Percentiles rank a stretch among this genome's conserved stretches.
Evolutionary conservation across 73 alveolate species (phyloP).

Genomic region (Diophrys sp.): DNA sequence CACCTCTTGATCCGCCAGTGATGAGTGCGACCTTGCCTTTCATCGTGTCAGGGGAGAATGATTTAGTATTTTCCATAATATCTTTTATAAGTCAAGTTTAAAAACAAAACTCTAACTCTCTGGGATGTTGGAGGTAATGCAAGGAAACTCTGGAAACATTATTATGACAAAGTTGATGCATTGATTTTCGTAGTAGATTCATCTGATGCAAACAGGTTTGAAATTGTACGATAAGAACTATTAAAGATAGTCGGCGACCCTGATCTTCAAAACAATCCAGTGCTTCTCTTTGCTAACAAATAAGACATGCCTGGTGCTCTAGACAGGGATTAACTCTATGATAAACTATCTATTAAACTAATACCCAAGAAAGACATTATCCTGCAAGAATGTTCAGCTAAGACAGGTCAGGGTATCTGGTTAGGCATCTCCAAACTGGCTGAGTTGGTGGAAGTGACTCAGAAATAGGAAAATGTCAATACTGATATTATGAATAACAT

Average conservation of each 20-base stretch:
- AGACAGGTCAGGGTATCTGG: constrained; percentile 71
- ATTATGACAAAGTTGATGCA: constrained; percentile 79
- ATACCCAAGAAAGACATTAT: constrained; percentile 36
- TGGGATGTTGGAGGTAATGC: constrained; percentile 95
- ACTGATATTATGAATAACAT: neutral
- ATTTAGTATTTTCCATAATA: too few species aligned
- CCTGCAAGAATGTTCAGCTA: constrained; percentile 55
- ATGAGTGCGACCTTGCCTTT: constrained; percentile 70
- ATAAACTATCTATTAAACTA: constrained; percentile 21
- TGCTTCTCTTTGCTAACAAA: constrained; percentile 81
- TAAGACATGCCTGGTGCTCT: constrained; percentile 62
- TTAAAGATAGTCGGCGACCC: constrained; percentile 46
- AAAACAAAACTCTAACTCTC: constrained; percentile 67
- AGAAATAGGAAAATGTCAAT: neutral
- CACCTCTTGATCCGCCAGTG: constrained; percentile 93
- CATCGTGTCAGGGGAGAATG: constrained; percentile 17
- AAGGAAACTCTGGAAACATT: constrained; percentile 86
- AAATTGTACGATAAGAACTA: constrained; percentile 63
- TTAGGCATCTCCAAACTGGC: constrained; percentile 54
- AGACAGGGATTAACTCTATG: constrained; percentile 29
- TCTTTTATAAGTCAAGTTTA: constrained; percentile 57
- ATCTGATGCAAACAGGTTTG: constrained; percentile 61
- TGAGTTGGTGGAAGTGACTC: constrained; percentile 8
- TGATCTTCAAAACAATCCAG: constrained; percentile 61
- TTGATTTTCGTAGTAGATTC: constrained; percentile 78